Evolutionary conservation across 1,139 yeast genomes (phyloP), one percentile per base, ranked within the genome.

Genomic region (Insectozyma bohioensis): DNA sequence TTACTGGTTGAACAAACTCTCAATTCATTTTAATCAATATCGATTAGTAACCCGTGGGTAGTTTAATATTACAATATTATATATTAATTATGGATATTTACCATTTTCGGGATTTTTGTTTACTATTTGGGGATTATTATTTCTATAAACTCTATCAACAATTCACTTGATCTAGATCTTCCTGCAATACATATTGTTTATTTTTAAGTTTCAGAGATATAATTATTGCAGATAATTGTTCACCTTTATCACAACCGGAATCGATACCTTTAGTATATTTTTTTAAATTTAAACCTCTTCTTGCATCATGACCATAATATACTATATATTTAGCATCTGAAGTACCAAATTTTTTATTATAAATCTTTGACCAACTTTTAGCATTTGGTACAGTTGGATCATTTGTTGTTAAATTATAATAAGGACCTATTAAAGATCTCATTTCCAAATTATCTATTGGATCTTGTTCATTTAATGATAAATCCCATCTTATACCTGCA

Each of bases 301-400:
- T 69, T 4, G 97, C 95, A 54, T 85, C 95, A 52, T 90, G 97
- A 1, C 97, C 97, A 52, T 90, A 90, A 48, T 77, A 79, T 1
- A 87, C 90, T n/a, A 75, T 73, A 26, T 42, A 31, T 5, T 52
- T 36, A 1, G 58, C 51, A 24, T 51, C 43, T 6, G 54, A 40
- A 15, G 51, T 50, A 40, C 67, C 66, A 51, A 78, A 75, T 39
- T 72, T 63, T 28, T 63, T 56, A 46, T 80, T 78, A 75, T 83
- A 85, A 8, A 77, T 56, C 37, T 73, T 69, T 13, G 80, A 73
- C 88, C 95, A 85, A 12, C 78, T 68, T 5, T 75, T 75, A 1
- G 78, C 71, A 24, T 70, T 66, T 15, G 67, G 71, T 12, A 52
- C 62, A 28, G 57, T 55, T 9, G 77, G 72, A 45, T 72, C 78